Evolutionary conservation across 2,329 filamentous ascomycete genomes (phyloP), one percentile per base, ranked within the genome.

Genomic region (Mariannaea sp.): DNA sequence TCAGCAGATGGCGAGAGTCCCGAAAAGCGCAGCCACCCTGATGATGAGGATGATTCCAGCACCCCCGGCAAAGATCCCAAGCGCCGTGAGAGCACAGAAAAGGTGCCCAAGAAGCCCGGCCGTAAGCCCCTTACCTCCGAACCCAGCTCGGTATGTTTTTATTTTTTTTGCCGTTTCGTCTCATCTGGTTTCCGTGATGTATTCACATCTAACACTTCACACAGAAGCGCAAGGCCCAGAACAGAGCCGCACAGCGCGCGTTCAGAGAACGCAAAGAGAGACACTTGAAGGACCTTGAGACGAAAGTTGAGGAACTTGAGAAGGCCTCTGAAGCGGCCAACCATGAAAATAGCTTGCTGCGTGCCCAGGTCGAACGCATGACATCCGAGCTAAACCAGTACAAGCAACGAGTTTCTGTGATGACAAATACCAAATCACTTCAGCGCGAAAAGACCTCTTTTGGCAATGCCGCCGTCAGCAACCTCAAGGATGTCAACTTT

Each of bases 211-310:
- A 53, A 60, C 45, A 13, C 10, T 27, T 12, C 29, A 7, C 12
- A 27, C 58, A 96, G 91, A 95, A 96, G 76, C 88, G 92, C 65
- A 99, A 99, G 77, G 94, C 94, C 8, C 92, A 97, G 69, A 97
- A 97, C 64, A 85, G 92, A 62, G 92, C 92, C 9, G 92, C 92
- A 4, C 92, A 97, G 73, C 85, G 92, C 53, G 92, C 92, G 6
- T 97, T 97, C 80, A 86, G 92, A 49, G 92, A 97, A 72, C 89
- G 92, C 58, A 97, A 97, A 75, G 92, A 97, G 73, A 93, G 89
- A 76, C 92, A 95, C 66, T 72, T 95, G 41, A 91, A 91, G 70
- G 88, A 92, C 61, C 80, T 95, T 2, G 92, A 96, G 74, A 88
- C 80, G 53, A 90, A 90, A 72, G 85, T 90, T 2, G 80, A 86